phyloP scores from a whole-genome alignment of 2,329 filamentous ascomycete species.

The Diplodia seriata region DNA sequence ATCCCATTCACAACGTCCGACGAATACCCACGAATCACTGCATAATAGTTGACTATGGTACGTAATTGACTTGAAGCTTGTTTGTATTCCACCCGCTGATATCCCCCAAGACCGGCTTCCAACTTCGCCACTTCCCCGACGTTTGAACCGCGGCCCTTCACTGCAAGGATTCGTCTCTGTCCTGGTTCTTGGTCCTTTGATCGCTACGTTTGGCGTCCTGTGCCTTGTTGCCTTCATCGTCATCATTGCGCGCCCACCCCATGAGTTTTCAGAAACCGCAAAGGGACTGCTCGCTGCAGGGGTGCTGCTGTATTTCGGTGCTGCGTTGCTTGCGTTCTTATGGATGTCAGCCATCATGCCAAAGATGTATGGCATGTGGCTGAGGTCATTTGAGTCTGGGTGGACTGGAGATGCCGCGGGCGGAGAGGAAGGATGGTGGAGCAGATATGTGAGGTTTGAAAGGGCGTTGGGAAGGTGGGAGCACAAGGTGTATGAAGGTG shows the following conservation, averaged over 20 bases:
- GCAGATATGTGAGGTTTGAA: conserved; percentile 5
- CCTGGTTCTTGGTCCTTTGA: not conserved
- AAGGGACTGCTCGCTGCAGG: not conserved
- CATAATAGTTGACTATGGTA: conserved; percentile 1
- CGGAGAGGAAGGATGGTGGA: conserved; percentile 2
- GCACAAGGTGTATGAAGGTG: not conserved
- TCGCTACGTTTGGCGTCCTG: not conserved
- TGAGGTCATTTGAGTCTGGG: not conserved
- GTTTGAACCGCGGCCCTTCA: not conserved
- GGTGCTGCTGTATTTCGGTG: not conserved
- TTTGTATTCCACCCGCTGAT: not conserved
- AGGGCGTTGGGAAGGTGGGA: not conserved
- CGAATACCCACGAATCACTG: not conserved
- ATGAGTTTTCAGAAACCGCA: not conserved
- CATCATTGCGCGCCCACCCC: not conserved
- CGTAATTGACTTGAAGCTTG: not conserved
- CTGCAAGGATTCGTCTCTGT: not conserved
- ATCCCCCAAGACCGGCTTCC: not conserved
- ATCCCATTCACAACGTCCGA: not conserved
- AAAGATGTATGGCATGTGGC: not conserved
- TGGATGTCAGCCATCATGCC: not conserved
- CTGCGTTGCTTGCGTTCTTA: not conserved
- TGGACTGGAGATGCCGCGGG: not conserved
- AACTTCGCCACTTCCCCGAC: not conserved
- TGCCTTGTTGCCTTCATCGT: conserved; percentile 7